Conservation (phyloP, 768 basidiomycete species). For the Leucosporidium yakuticum region DNA sequence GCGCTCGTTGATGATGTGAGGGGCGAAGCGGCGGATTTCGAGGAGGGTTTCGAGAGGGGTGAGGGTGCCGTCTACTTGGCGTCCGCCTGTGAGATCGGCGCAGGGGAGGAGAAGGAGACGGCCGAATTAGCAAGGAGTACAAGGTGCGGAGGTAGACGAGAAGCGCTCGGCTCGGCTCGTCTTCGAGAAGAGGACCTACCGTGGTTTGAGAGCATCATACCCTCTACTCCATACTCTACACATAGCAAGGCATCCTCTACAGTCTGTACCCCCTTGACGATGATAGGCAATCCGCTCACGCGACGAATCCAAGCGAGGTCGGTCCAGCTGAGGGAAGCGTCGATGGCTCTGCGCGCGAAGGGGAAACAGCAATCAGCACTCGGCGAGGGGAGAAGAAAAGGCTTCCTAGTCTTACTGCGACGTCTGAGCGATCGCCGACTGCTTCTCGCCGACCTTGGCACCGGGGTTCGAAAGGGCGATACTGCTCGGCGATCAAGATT, state of each 20-base stretch:
- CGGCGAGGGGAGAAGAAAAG: too few species aligned
- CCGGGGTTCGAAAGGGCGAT: too few species aligned
- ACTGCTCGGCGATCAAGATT: too few species aligned
- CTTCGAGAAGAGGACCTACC: neutral
- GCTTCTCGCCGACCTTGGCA: too few species aligned
- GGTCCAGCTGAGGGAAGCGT: constrained; percentile 15
- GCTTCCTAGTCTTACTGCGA: too few species aligned
- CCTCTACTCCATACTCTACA: neutral
- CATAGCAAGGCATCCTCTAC: neutral
- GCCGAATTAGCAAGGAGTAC: neutral
- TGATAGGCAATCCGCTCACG: neutral
- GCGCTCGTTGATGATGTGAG: constrained; percentile 43
- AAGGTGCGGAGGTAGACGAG: neutral
- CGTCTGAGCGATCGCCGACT: too few species aligned
- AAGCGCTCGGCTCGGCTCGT: neutral
- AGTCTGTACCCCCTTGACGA: neutral
- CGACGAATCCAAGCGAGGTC: constrained; percentile 8
- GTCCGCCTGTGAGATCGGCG: neutral
- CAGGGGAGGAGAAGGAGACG: neutral
- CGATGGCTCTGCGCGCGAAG: constrained; percentile 12
- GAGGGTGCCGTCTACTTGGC: constrained; percentile 6
- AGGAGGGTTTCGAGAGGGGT: constrained; percentile 23
- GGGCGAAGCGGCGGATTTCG: constrained; percentile 39
- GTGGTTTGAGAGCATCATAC: neutral
- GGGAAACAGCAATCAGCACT: neutral